Evolutionary conservation across 1,284 basidiomycete genomes (phyloP), one percentile per base, ranked within the genome.

Genomic region (Ceratobasidium theobromae): DNA sequence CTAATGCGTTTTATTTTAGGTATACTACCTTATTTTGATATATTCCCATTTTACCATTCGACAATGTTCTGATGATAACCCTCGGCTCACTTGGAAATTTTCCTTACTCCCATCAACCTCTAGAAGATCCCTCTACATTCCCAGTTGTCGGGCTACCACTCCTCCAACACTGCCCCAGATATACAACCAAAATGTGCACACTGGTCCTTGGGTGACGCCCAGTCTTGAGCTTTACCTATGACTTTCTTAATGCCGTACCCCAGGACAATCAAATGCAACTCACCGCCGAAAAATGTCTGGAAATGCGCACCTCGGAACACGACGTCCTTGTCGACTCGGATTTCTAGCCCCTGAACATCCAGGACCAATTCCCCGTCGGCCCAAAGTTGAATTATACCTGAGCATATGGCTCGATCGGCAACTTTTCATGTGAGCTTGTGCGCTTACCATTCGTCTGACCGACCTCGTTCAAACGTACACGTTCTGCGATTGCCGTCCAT

Each of bases 211-310:
- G 85, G 82, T 0, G 84, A 84, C 2, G 85, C 86, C 85, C 86
- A 89, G 4, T 84, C 82, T 4, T 74, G 67, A 14, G 76, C 76
- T 69, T 82, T 79, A 6, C 85, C 84, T 86, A 49, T 1, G 49
- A 40, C 27, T 23, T 35, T 18, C 52, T 28, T 18, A 41, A 14
- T 40, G 40, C 12, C 43, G 60, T 30, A 53, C 51, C 25, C 33
- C n/a, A 21, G 25, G 28, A 40, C 28, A 21, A 27, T 64, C 35
- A 38, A 69, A 14, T 14, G 2, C 51, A 9, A 72, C 78, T 41
- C 67, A 85, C 86, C 86, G 67, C 86, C 87, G 68, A 90, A 91
- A 78, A 90, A 91, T 1, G 87, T 89, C 75, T 89, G 83, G 60
- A 87, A 84, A 72, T 87, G 85, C 72, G 84, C 78, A 3, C 86